These are phyloP conservation scores for Amoebophrya sp. DNA, from an alignment of 169 alveolate genomes.

Conservation along the genomic window DNA sequence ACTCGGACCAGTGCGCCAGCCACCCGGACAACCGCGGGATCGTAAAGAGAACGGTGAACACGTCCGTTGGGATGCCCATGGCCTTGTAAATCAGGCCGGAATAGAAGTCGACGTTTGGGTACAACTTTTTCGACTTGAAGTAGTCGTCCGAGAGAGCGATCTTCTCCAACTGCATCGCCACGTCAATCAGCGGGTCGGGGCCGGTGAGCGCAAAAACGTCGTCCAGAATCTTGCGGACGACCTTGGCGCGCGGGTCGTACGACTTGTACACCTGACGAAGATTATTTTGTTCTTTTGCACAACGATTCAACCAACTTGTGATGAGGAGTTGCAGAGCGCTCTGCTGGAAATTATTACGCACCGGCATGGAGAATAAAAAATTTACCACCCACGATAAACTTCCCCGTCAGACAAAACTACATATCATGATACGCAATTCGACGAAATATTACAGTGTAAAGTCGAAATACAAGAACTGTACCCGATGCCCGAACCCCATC, in stretches of 20 bases:
- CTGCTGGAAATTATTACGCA: no score
- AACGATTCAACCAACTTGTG: no score
- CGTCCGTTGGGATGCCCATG: constrained; percentile 64
- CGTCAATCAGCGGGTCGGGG: constrained; percentile 55
- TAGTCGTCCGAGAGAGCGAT: constrained; percentile 61
- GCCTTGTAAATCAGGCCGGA: constrained; percentile 73
- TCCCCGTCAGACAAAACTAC: no score
- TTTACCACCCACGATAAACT: no score
- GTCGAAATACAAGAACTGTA: no score
- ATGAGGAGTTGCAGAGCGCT: no score
- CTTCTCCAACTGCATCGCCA: constrained; percentile 72
- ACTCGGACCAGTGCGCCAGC: constrained; percentile 67
- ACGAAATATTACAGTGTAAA: no score
- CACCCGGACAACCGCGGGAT: constrained; percentile 74
- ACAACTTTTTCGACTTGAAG: constrained; percentile 69
- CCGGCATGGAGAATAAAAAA: no score
- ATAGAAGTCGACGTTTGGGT: constrained; percentile 85
- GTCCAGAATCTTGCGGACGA: constrained; percentile 61
- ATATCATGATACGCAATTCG: no score
- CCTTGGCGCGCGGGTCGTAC: constrained; percentile 73
- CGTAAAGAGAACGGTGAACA: constrained; percentile 77
- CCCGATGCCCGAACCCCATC: constrained; percentile 86
- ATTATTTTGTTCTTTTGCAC: no score
- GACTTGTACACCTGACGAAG: constrained; percentile 77
- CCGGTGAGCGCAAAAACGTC: constrained; percentile 61